Evolutionary conservation across 2,329 filamentous ascomycete species (phyloP), one percentile per base, ranked within the genome.

Genomic region (Colletotrichum truncatum): DNA sequence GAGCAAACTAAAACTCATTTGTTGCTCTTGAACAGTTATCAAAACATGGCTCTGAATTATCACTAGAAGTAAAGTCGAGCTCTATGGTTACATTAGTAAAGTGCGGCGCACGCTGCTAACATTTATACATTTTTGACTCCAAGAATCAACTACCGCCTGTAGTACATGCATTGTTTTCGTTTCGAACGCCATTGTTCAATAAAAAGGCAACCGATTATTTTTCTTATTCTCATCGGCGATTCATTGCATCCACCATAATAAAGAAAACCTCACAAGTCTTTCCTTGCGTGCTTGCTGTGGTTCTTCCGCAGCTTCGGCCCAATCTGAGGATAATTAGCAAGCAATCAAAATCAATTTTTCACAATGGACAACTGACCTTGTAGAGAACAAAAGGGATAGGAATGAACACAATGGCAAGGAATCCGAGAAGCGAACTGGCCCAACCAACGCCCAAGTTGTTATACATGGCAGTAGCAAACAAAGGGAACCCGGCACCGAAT

Each of bases 391-490:
- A 18, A 8, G 57, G 62, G 4, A 62, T 55, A 0, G 62, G 62
- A 10, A 65, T 62, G 11, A 65, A 55, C 1, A 45, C 8, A 7
- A 62, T 30, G 4, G 49, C 16, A 14, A 65, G 12, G 6, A 55
- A 49, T 2, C 46, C 62, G 11, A 72, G 51, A 6, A 72, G 26
- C 2, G 65, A 70, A 11, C 64, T 62, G 6, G 69, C 70, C 51
- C 61, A 57, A 2, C 18, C 58, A 6, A 71, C 64, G 4, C 69
- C 69, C 7, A 72, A 11, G 6, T 61, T 68, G 23, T 57, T 56
- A 18, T 68, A 72, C 32, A 72, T 66, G 4, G 61, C 58, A 6
- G 57, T 58, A 2, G 63, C 64, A 38, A 70, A 67, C 46, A 70
- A 21, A 6, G 68, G 61, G 43, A 66, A 60, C 1, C 62, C 58